Evolutionary conservation across 345 rosid species (phyloP).

Genomic region (Salix caprea): DNA sequence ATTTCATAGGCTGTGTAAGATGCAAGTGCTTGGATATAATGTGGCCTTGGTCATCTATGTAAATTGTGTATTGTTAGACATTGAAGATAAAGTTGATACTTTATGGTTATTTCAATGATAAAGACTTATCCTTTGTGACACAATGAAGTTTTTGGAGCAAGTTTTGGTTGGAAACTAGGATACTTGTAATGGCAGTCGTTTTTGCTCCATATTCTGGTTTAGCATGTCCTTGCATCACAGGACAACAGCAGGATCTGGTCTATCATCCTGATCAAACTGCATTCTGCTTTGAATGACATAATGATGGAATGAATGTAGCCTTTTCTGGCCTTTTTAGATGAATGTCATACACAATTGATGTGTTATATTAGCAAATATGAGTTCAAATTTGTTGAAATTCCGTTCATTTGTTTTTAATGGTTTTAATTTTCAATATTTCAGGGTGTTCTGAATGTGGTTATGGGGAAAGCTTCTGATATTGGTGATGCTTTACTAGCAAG

Average conservation of each 20-base stretch:
- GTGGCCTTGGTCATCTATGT: background rate
- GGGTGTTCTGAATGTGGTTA: constrained; percentile 82
- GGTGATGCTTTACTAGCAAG: constrained; percentile 80
- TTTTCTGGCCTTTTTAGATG: background rate
- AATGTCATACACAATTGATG: background rate
- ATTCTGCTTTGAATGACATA: background rate
- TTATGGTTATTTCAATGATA: background rate
- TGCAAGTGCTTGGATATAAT: background rate
- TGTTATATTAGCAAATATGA: background rate
- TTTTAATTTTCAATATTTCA: constrained; percentile 23
- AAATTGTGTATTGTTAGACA: background rate
- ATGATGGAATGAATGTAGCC: background rate
- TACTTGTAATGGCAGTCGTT: background rate
- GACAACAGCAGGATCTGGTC: background rate
- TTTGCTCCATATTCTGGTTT: background rate
- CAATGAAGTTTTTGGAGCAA: background rate
- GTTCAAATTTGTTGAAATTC: background rate
- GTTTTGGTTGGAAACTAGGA: background rate
- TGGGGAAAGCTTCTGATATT: constrained; percentile 87
- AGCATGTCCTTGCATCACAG: background rate
- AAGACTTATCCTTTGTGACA: background rate
- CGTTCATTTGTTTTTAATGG: constrained; percentile 11
- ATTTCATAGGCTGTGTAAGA: background rate
- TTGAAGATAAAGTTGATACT: background rate
- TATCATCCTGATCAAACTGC: background rate